phyloP scores from a whole-genome alignment of 768 basidiomycete species.

The Kwoniella dejecticola region DNA sequence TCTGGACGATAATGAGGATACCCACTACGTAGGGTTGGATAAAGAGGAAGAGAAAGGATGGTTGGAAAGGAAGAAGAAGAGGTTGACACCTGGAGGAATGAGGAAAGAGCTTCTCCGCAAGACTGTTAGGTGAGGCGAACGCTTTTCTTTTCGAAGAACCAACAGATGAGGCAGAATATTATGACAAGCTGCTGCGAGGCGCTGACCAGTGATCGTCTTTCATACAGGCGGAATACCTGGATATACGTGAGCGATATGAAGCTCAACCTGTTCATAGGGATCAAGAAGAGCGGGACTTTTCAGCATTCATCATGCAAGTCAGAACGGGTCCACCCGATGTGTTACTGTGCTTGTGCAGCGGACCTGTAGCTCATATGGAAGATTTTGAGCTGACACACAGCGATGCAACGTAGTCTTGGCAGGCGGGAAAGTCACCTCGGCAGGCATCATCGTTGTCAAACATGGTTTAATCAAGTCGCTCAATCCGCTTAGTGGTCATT shows the following conservation, averaged over 20 bases:
- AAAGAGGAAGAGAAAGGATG: slow-evolving; percentile 35
- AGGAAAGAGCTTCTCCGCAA: slow-evolving; percentile 64
- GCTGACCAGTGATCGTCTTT: no score
- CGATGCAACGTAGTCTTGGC: slow-evolving; percentile 34
- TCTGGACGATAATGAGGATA: slow-evolving; percentile 47
- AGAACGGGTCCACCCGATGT: no score
- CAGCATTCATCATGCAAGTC: slow-evolving; percentile 65
- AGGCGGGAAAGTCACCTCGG: slow-evolving; percentile 64
- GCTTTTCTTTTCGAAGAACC: no score
- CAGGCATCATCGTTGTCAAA: slow-evolving; percentile 68
- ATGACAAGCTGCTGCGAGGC: no score
- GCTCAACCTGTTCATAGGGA: slow-evolving; percentile 67
- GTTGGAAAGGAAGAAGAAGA: slow-evolving; percentile 58
- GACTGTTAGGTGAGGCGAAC: slow-evolving; percentile 57
- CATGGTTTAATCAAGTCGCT: slow-evolving; percentile 65
- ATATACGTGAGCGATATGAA: slow-evolving; percentile 66
- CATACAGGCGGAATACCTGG: slow-evolving; percentile 63
- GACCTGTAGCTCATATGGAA: no score
- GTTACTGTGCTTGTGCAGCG: no score
- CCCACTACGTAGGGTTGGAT: slow-evolving; percentile 44
- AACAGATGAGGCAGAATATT: no score
- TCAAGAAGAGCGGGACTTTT: slow-evolving; percentile 67
- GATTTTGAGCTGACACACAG: no score
- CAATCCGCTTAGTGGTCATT: slow-evolving; percentile 70
- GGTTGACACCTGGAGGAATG: slow-evolving; percentile 62